Evolutionary conservation across 495 filamentous ascomycete genomes (phyloP).

Genomic region (Jackrogersella minutella): DNA sequence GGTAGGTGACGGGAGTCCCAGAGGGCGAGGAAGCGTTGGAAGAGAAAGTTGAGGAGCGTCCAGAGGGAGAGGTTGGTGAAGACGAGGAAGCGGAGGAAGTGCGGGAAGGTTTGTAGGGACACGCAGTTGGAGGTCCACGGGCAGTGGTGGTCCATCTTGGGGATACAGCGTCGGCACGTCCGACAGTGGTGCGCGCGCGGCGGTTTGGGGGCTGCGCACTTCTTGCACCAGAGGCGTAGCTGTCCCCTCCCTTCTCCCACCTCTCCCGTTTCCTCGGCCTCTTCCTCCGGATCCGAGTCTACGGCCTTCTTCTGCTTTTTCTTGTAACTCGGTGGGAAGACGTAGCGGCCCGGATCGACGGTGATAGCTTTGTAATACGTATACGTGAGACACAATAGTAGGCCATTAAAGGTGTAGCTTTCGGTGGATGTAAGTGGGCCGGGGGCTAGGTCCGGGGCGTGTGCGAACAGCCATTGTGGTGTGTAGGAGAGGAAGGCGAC

Average conservation of each 20-base stretch:
- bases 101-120: slow-evolving; percentile 85
- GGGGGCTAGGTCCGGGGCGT: slow-evolving; percentile 66
- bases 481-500: slow-evolving; percentile 83
- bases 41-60: slow-evolving; percentile 66
- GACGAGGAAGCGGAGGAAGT: slow-evolving; percentile 88
- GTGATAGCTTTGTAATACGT: slow-evolving; percentile 80
- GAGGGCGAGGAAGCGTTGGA: slow-evolving; percentile 64
- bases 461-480: slow-evolving; percentile 82
- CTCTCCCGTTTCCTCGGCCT: background rate
- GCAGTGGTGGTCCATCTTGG: slow-evolving; percentile 99
- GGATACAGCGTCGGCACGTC: slow-evolving; percentile 85
- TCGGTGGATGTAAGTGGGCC: slow-evolving; percentile 69
- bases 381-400: slow-evolving; percentile 77
- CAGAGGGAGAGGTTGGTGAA: slow-evolving; percentile 76
- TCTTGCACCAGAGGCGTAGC: slow-evolving; percentile 76
- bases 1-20: slow-evolving; percentile 74
- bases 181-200: slow-evolving; percentile 93
- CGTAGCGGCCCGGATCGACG: slow-evolving; percentile 75
- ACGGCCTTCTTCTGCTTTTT: slow-evolving; percentile 19
- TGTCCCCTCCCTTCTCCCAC: slow-evolving; percentile 22
- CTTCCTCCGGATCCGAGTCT: slow-evolving; percentile 11
- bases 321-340: slow-evolving; percentile 43
- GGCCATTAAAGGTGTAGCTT: slow-evolving; percentile 73
- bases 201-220: slow-evolving; percentile 83
- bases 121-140: slow-evolving; percentile 97